Base-by-base conservation (phyloP, 164 flowering plant species). In the Liquidambar formosana region DNA sequence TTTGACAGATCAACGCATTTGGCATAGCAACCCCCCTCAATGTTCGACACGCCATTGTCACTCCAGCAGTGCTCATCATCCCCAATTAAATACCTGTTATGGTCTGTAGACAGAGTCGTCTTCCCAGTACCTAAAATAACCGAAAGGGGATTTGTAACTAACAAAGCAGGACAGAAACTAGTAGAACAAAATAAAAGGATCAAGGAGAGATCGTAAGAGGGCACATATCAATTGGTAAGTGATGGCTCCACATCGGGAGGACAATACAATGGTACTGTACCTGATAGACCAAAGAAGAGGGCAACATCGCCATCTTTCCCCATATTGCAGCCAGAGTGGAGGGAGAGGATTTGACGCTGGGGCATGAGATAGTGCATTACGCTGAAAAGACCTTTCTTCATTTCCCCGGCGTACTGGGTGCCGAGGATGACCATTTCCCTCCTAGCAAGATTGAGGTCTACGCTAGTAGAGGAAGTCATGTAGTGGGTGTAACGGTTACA, bases 301-400 rank as follows among this genome's bases (percentile, higher is more conserved):
- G 99, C 99, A 51, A 93, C 97, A 74, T 96, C 97, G 61, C 98
- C 98, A 67, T 81, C 88, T 81, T 96, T 96, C 13, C 98, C 99
- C 94, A 96, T 84, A 79, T 96, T 96, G 90, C 94, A 93, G 62
- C 99, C 99, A 61, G 99, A 95, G 71, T 95, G 99, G 13, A 95
- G 74, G 62, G 99, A 93, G 71, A 96, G 97, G 80, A 96, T 91
- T 69, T 80, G 81, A 57, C 97, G 95, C 85, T 85, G 86, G 67
- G 99, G 99, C 99, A 96, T 96, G 86, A 96, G 96, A 79, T 90
- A 93, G 75, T 93, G 99, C 99, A 96, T 96, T 0, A 96, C 81
- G 68, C 99, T 68, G 83, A 96, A 96, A 44, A 96, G 83, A 48
- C 99, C 99, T 72, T 96, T 96, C 89, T 95, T 95, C 99, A 91